These are phyloP conservation scores for Leccinum pallidistipes DNA, from an alignment of 1,284 basidiomycete species.

Conservation along the genomic window DNA sequence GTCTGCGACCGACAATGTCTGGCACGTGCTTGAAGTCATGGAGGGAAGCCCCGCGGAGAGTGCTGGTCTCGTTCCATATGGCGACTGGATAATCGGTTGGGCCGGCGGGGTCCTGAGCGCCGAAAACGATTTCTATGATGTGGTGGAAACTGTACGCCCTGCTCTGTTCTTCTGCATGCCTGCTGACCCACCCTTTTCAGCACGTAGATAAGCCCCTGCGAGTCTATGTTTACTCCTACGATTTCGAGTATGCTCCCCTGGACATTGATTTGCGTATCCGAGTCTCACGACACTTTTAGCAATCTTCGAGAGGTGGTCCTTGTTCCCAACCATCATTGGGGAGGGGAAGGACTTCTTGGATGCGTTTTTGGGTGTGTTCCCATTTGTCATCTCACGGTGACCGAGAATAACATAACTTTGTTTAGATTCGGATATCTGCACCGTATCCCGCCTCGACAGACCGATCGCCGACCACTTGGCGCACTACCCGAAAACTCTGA, in stretches of 20 bases:
- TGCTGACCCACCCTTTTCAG: constrained; percentile 40
- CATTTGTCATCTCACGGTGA: constrained; percentile 6
- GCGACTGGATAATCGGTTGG: constrained; percentile 93
- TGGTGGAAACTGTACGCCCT: constrained; percentile 82
- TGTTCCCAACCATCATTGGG: constrained; percentile 95
- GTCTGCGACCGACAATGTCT: constrained; percentile 87
- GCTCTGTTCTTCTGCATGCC: constrained; percentile 5
- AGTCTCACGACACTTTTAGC: constrained; percentile 42
- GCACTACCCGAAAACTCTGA: constrained; percentile 52
- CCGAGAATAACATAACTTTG: not conserved
- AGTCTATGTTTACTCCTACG: constrained; percentile 95
- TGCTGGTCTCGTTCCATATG: constrained; percentile 83
- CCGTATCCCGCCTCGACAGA: constrained; percentile 76
- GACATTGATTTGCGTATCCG: not conserved
- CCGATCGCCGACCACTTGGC: constrained; percentile 51
- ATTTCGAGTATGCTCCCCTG: constrained; percentile 82
- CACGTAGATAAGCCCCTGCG: constrained; percentile 92
- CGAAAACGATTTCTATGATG: constrained; percentile 97
- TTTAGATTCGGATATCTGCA: constrained; percentile 81
- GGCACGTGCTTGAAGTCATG: constrained; percentile 97
- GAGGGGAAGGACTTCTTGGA: constrained; percentile 90
- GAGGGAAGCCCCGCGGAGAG: constrained; percentile 96
- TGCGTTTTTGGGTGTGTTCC: constrained; percentile 86
- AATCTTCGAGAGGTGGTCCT: constrained; percentile 89
- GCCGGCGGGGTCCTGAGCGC: constrained; percentile 88